Percentiles rank a stretch among this genome's conserved stretches.
Conservation (phyloP, 148 eudicot species). For the Pouteria glomerata region DNA sequence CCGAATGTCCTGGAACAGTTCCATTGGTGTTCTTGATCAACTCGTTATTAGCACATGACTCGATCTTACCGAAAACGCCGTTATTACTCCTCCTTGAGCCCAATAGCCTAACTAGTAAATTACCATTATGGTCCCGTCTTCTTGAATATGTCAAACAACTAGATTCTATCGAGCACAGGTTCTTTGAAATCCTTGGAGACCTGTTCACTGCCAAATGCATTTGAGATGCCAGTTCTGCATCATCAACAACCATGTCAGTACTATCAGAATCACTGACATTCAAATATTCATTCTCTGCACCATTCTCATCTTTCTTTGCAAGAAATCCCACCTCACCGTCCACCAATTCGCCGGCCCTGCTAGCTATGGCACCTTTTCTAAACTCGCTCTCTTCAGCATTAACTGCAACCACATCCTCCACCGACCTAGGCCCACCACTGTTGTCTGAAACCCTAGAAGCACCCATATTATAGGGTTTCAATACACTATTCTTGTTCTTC, state of each 20-base stretch:
- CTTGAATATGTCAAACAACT: slow-evolving; percentile 23
- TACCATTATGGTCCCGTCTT: slow-evolving; percentile 1
- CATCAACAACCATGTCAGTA: slow-evolving; percentile 32
- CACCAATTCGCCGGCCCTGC: slow-evolving; percentile 34
- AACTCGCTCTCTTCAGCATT: slow-evolving; percentile 45
- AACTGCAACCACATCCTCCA: slow-evolving; percentile 27
- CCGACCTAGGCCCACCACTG: slow-evolving; percentile 10
- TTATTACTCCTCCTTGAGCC: slow-evolving; percentile 3
- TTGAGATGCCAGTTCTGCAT: slow-evolving; percentile 55
- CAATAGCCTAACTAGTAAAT: neutral
- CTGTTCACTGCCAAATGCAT: slow-evolving; percentile 78
- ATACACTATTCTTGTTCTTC: slow-evolving; percentile 14
- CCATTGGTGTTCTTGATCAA: neutral
- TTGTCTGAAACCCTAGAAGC: slow-evolving; percentile 35
- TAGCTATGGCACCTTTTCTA: slow-evolving; percentile 33
- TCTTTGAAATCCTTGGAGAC: slow-evolving; percentile 61
- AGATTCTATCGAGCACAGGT: slow-evolving; percentile 20
- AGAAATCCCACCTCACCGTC: slow-evolving; percentile 28
- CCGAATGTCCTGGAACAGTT: neutral
- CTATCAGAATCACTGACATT: slow-evolving; percentile 15
- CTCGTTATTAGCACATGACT: neutral
- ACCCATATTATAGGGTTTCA: slow-evolving; percentile 1
- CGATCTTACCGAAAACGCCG: neutral
- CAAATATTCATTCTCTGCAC: slow-evolving; percentile 15
- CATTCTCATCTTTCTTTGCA: slow-evolving; percentile 13